These are phyloP conservation scores for Paecilomyces formosus DNA, from an alignment of 2,329 filamentous ascomycete genomes.

Conservation along the genomic window DNA sequence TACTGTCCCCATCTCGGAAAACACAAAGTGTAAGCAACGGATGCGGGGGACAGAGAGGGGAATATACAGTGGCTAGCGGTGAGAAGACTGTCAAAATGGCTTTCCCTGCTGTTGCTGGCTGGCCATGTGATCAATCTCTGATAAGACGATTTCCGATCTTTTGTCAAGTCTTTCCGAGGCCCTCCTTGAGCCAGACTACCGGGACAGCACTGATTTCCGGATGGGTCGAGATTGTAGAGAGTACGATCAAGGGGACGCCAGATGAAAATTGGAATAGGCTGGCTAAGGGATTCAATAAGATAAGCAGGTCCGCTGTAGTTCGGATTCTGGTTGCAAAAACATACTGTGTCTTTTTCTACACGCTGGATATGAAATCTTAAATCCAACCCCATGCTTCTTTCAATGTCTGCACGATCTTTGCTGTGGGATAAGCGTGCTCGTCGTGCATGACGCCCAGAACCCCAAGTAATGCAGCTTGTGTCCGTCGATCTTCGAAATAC, in stretches of 20 bases:
- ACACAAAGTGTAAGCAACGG: neutral
- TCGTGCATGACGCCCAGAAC: constrained; percentile 37
- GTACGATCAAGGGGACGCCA: neutral
- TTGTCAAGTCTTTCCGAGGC: neutral
- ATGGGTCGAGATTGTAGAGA: neutral
- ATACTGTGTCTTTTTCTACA: neutral
- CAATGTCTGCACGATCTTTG: constrained; percentile 40
- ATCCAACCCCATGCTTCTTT: constrained; percentile 40
- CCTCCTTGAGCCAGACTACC: neutral
- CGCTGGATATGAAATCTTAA: neutral
- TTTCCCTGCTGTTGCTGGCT: neutral
- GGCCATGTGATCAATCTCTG: neutral
- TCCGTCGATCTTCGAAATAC: constrained; percentile 38
- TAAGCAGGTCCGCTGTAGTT: neutral
- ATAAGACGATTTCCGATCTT: neutral
- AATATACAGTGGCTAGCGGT: neutral
- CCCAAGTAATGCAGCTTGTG: constrained; percentile 43
- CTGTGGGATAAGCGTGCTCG: constrained; percentile 48
- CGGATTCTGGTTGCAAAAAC: neutral
- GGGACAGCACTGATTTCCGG: neutral
- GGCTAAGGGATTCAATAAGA: neutral
- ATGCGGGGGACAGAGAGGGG: neutral
- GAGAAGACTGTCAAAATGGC: neutral
- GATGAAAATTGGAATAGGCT: neutral
- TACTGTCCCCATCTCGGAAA: neutral